Evolutionary conservation across 2,329 filamentous ascomycete genomes (phyloP).

Genomic region (Cladosporium sp.): DNA sequence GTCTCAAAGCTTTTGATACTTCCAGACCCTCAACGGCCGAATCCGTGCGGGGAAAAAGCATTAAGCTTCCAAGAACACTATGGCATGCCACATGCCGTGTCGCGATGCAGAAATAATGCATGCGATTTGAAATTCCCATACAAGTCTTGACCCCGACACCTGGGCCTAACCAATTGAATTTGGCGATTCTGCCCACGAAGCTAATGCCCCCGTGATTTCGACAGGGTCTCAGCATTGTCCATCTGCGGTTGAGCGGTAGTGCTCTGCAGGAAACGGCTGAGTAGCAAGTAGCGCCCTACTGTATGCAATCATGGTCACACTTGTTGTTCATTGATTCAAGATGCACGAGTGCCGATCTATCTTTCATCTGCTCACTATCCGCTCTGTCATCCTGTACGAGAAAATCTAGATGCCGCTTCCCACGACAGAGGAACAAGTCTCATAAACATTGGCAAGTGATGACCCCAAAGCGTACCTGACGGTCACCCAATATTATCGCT

Average conservation of each 20-base stretch:
- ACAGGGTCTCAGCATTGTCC: background rate
- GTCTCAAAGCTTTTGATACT: background rate
- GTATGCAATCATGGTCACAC: background rate
- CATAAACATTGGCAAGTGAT: too few species aligned
- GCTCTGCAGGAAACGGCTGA: background rate
- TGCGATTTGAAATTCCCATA: background rate
- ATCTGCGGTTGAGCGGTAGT: background rate
- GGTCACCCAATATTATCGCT: background rate
- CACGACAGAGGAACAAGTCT: too few species aligned
- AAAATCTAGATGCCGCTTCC: background rate
- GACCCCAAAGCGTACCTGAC: background rate
- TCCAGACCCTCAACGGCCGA: background rate
- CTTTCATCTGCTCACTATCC: background rate
- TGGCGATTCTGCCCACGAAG: background rate
- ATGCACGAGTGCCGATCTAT: background rate
- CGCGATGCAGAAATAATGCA: background rate
- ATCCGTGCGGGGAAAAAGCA: background rate
- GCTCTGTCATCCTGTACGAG: background rate
- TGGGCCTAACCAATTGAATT: background rate
- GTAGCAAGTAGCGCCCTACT: background rate
- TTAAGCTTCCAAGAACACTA: background rate
- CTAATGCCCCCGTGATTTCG: background rate
- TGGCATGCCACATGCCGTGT: background rate
- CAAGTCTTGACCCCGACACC: background rate
- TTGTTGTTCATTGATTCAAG: background rate